These are phyloP conservation scores for Porogramme epimiltina DNA, from an alignment of 1,284 basidiomycete genomes.

Conservation along the genomic window DNA sequence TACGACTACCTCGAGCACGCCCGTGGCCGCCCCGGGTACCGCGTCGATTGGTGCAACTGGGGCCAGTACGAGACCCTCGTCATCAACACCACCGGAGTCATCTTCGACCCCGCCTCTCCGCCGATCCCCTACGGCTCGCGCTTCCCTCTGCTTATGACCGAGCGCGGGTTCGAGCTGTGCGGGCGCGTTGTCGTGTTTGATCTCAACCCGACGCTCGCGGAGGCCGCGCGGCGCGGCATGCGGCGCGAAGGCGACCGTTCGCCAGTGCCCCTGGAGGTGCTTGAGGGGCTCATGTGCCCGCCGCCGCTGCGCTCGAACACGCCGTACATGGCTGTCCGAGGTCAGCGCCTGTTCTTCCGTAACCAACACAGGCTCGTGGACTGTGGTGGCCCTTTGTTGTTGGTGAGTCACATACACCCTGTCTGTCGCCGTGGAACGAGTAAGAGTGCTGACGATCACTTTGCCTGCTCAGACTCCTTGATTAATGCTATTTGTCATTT, in stretches of 20 bases:
- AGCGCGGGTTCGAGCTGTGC: background rate
- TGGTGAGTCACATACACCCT: too few species aligned
- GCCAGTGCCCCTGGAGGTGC: too few species aligned
- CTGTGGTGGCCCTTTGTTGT: too few species aligned
- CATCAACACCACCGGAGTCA: background rate
- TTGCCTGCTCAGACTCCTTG: too few species aligned
- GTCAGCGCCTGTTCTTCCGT: too few species aligned
- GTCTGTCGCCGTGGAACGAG: too few species aligned
- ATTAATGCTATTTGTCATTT: too few species aligned
- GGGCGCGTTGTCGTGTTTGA: constrained; percentile 5
- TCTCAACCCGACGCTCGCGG: background rate
- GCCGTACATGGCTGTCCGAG: too few species aligned
- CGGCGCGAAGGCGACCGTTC: background rate
- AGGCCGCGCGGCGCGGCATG: background rate
- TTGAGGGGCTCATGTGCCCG: too few species aligned
- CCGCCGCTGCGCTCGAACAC: too few species aligned
- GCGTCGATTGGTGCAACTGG: constrained; percentile 9
- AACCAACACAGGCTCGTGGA: too few species aligned
- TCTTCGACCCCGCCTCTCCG: background rate
- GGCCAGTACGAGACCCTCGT: constrained; percentile 3
- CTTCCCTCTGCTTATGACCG: background rate
- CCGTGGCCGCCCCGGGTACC: background rate
- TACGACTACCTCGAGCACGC: background rate
- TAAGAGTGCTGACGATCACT: too few species aligned
- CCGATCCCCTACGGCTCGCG: constrained; percentile 2